These are phyloP conservation scores for Malassezia caprae DNA, from an alignment of 1,284 basidiomycete species.

Conservation along the genomic window DNA sequence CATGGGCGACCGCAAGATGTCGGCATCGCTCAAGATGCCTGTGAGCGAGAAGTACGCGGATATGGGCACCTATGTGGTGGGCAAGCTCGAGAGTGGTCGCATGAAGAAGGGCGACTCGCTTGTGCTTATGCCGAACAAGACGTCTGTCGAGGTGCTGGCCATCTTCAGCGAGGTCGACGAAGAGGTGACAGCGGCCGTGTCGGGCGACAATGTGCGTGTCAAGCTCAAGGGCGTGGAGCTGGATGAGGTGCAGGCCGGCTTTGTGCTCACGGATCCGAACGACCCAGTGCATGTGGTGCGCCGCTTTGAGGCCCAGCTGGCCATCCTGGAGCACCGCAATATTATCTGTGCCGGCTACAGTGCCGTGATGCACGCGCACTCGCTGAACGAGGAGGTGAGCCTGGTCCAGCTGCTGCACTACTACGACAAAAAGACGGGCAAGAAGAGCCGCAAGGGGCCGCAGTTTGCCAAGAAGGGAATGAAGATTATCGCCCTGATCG, in stretches of 20 bases:
- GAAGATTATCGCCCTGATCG: slow-evolving; percentile 47
- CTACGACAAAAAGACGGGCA: slow-evolving; percentile 49
- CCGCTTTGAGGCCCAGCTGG: slow-evolving; percentile 46
- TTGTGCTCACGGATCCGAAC: slow-evolving; percentile 37
- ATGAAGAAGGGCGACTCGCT: slow-evolving; percentile 40
- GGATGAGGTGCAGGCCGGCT: slow-evolving; percentile 42
- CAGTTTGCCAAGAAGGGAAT: slow-evolving; percentile 45
- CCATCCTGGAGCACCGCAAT: slow-evolving; percentile 47
- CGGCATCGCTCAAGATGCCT: slow-evolving; percentile 45
- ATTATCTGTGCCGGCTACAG: slow-evolving; percentile 47
- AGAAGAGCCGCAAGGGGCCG: slow-evolving; percentile 44
- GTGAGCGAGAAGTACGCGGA: slow-evolving; percentile 48
- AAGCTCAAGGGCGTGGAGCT: slow-evolving; percentile 45
- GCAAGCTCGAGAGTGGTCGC: slow-evolving; percentile 45
- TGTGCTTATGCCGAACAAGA: slow-evolving; percentile 44
- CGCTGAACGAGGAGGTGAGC: slow-evolving; percentile 39
- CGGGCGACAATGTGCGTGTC: slow-evolving; percentile 47
- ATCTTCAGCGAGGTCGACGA: slow-evolving; percentile 47
- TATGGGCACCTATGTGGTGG: slow-evolving; percentile 47
- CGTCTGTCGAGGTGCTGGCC: slow-evolving; percentile 33
- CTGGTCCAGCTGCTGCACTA: slow-evolving; percentile 43
- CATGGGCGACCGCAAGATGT: slow-evolving; percentile 44
- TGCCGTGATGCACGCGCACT: slow-evolving; percentile 46
- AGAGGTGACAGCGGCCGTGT: slow-evolving; percentile 46
- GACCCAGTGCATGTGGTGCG: slow-evolving; percentile 42